Percentiles rank a stretch among this genome's conserved stretches.
These are phyloP conservation scores for Apocynum venetum DNA, from an alignment of 257 asterid genomes.

Conservation along the genomic window DNA sequence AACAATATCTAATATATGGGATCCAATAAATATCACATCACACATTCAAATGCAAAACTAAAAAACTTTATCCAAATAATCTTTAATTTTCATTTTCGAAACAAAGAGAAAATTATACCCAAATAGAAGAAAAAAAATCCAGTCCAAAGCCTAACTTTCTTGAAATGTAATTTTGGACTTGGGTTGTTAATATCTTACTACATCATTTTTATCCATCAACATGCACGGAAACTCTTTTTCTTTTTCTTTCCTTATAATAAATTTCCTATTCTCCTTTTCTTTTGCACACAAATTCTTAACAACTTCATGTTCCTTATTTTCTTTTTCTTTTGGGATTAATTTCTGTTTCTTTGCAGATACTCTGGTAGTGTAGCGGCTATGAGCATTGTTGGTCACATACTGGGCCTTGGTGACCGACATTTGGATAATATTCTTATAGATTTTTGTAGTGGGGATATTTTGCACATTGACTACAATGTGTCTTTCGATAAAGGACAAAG, in stretches of 20 bases:
- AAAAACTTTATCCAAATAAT: no score
- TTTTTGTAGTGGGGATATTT: conserved; percentile 83
- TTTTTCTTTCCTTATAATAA: background rate
- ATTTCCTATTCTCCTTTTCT: background rate
- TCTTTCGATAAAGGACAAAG: conserved; percentile 99
- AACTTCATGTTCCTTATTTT: background rate
- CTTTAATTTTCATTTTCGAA: no score
- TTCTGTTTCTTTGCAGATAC: conserved; percentile 56
- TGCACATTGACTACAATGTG: conserved; percentile 97
- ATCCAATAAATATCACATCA: no score
- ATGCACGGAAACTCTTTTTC: background rate
- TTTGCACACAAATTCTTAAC: background rate
- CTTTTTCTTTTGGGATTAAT: background rate
- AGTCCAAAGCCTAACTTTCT: background rate
- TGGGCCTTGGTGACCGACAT: conserved; percentile 98
- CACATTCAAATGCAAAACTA: no score
- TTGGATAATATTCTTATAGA: conserved; percentile 96
- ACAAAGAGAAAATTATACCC: no score
- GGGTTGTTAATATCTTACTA: no score
- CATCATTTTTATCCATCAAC: background rate
- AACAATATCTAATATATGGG: no score
- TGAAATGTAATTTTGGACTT: background rate
- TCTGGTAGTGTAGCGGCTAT: conserved; percentile 92
- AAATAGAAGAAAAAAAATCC: no score
- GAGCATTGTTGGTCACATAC: conserved; percentile 93